A percentile compares a stretch with the other conserved stretches of the same genome.
Conservation (phyloP, 2,329 filamentous ascomycete species). For the Epichloe typhina region DNA sequence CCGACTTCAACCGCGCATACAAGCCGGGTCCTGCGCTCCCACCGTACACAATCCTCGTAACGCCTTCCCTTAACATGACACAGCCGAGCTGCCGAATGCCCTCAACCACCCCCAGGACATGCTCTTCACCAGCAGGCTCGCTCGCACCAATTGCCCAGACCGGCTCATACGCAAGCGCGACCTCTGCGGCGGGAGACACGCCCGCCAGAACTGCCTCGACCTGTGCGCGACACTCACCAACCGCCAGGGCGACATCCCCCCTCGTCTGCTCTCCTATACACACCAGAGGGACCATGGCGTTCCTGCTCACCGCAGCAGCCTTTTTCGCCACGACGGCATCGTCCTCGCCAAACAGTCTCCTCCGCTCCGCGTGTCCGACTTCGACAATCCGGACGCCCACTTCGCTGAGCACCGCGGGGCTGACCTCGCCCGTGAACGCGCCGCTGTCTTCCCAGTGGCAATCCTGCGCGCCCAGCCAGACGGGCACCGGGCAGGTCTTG, state of each 20-base stretch:
- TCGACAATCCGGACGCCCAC: constrained; percentile 62
- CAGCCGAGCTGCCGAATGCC: constrained; percentile 44
- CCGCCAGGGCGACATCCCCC: constrained; percentile 40
- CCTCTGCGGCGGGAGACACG: constrained; percentile 48
- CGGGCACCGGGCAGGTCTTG: constrained; percentile 21
- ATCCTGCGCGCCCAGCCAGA: constrained; percentile 62
- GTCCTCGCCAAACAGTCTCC: constrained; percentile 61
- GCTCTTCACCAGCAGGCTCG: constrained; percentile 55
- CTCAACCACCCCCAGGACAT: constrained; percentile 57
- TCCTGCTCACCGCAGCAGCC: constrained; percentile 51
- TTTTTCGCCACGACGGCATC: constrained; percentile 55
- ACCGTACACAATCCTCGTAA: constrained; percentile 64
- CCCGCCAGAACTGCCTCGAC: constrained; percentile 48
- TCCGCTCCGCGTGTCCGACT: constrained; percentile 68
- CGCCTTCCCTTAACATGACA: constrained; percentile 36
- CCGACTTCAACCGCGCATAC: constrained; percentile 52
- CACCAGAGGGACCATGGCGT: constrained; percentile 63
- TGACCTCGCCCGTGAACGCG: constrained; percentile 68
- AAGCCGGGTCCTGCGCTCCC: constrained; percentile 72
- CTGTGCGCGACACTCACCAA: constrained; percentile 53
- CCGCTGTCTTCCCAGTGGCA: constrained; percentile 56
- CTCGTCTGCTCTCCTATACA: constrained; percentile 61
- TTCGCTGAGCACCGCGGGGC: constrained; percentile 51
- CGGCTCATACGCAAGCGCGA: constrained; percentile 75
- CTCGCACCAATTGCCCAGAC: constrained; percentile 78